Conservation (phyloP, 805 yeast species). For the Candida multigemmis region DNA sequence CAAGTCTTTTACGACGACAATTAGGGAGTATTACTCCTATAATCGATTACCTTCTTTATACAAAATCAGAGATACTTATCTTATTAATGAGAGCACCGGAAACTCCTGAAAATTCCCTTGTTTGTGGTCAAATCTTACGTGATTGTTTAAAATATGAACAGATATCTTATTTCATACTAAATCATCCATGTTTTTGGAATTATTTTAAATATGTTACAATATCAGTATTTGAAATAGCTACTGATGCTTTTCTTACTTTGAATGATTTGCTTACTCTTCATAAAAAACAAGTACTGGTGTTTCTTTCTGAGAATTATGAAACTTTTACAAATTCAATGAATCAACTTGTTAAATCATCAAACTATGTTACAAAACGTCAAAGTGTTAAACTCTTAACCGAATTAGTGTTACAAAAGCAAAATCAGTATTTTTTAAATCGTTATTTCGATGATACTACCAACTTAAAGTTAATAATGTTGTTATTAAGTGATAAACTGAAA, state of each 20-base stretch:
- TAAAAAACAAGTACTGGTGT: conserved; percentile 60
- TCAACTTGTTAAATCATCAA: conserved; percentile 61
- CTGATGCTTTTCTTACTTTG: conserved; percentile 79
- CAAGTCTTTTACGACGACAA: conserved; percentile 69
- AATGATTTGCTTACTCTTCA: conserved; percentile 63
- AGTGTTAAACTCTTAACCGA: conserved; percentile 69
- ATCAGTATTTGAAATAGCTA: conserved; percentile 80
- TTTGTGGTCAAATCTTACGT: conserved; percentile 70
- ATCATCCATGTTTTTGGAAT: conserved; percentile 65
- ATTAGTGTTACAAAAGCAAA: conserved; percentile 61
- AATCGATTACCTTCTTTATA: conserved; percentile 62
- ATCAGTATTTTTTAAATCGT: conserved; percentile 60
- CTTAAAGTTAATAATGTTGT: conserved; percentile 76
- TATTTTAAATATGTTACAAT: conserved; percentile 70
- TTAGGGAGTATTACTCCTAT: conserved; percentile 75
- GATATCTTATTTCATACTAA: conserved; percentile 50
- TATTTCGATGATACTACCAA: conserved; percentile 79
- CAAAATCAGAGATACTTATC: conserved; percentile 56
- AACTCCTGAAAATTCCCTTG: conserved; percentile 58
- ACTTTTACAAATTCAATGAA: conserved; percentile 57
- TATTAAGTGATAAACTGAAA: conserved; percentile 80
- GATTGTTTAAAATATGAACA: conserved; percentile 78
- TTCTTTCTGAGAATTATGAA: conserved; percentile 50
- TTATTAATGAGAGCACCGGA: conserved; percentile 68
- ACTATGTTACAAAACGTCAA: conserved; percentile 90